Evolutionary conservation across 2,329 filamentous ascomycete species (phyloP).

Genomic region (Aspergillus luchuensis): DNA sequence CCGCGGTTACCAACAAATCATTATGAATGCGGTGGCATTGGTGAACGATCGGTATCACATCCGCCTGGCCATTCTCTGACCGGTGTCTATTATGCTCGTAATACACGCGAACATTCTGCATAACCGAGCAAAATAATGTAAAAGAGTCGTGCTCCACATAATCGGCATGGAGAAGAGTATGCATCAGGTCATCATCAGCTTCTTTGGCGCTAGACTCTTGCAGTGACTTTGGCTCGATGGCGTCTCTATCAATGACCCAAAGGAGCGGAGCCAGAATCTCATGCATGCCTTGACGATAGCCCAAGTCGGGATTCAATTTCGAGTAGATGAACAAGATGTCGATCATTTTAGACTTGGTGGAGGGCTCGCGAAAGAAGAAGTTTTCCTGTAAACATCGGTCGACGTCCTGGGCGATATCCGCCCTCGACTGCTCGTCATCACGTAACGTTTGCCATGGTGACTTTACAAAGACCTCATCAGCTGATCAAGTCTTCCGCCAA

Average conservation of each 20-base stretch:
- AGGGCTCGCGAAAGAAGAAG: conserved; percentile 78
- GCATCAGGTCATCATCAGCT: conserved; percentile 56
- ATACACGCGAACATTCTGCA: conserved; percentile 83
- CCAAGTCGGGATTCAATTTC: conserved; percentile 82
- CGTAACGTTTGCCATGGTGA: conserved; percentile 90
- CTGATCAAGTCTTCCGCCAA: conserved; percentile 43
- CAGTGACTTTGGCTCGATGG: conserved; percentile 58
- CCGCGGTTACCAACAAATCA: conserved; percentile 72
- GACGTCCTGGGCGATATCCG: conserved; percentile 93
- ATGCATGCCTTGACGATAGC: conserved; percentile 99
- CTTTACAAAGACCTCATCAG: conserved; percentile 50
- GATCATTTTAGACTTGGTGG: conserved; percentile 77
- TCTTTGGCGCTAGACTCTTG: conserved; percentile 35
- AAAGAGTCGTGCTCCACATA: conserved; percentile 92
- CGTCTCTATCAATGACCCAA: conserved; percentile 80
- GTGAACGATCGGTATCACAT: conserved; percentile 73
- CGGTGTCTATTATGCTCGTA: conserved; percentile 69
- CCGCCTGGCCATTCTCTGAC: conserved; percentile 47
- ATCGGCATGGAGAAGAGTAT: conserved; percentile 67
- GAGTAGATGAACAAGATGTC: conserved; percentile 94
- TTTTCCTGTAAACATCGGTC: conserved; percentile 88
- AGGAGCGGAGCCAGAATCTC: conserved; percentile 89
- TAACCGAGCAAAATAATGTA: conserved; percentile 78
- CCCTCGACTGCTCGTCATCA: conserved; percentile 77
- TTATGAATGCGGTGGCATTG: conserved; percentile 87